Evolutionary conservation across 164 flowering plant species (phyloP), one percentile per base, ranked within the genome.

Genomic region (Paratinospora sagittata): DNA sequence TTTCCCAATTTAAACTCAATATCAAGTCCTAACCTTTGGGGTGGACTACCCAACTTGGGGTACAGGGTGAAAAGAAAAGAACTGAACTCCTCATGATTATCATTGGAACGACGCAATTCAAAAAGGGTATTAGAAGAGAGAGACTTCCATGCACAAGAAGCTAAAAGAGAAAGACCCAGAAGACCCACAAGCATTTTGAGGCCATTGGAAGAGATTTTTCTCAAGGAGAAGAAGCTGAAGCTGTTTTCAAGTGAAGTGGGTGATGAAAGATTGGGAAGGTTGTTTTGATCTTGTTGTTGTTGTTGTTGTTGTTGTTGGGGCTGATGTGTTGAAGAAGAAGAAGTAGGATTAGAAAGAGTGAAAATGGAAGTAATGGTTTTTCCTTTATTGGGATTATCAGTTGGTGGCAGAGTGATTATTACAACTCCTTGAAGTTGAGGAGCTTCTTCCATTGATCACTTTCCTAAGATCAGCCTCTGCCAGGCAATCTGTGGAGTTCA

Each of bases 361-460:
- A 82, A 85, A 69, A 84, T 85, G 6, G 81, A 79, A 62, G 91
- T 86, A 57, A 90, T 85, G 76, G 96, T 88, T 83, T 90, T 90
- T 73, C 96, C 92, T n/a, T 78, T 45, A 47, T 89, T 88, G 64
- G 91, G 92, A 63, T 90, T 81, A 60, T 87, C 87, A 19, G 75
- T 66, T 14, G 96, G 92, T 23, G 96, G 96, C n/a, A 90, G 87
- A 71, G 92, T 77, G 78, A 90, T 90, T 69, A 87, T 81, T 3
- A 90, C 90, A 0, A 89, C 80, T 8, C 88, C 88, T 57, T 73
- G 78, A 3, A 85, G 43, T 49, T 71, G 84, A 10, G 83, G 75
- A 13, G 75, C 30, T 45, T n/a, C n/a, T n/a, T 74, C 77, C 81
- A 75, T 72, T 24, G 23, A 58, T 45, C 74, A 62, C 60, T 67